Evolutionary conservation across 1,284 basidiomycete genomes (phyloP).

Genomic region (Cryptococcus jaspeensis): DNA sequence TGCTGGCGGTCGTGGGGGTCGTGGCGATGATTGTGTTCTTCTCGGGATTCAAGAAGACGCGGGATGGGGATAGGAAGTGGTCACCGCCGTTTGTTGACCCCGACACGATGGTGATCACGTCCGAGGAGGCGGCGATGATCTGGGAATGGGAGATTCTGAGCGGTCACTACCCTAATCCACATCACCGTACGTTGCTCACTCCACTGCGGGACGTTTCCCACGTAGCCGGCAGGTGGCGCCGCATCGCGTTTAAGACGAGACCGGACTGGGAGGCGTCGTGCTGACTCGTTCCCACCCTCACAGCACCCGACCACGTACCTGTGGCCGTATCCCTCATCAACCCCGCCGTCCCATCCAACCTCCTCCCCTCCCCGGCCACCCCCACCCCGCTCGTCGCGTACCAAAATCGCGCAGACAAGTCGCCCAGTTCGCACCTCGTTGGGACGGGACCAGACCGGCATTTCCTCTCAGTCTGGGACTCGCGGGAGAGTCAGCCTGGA

Average conservation of each 20-base stretch:
- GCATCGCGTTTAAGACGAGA: background rate
- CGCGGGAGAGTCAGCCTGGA: conserved; percentile 32
- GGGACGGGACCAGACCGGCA: conserved; percentile 72
- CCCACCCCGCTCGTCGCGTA: conserved; percentile 36
- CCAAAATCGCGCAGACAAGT: conserved; percentile 29
- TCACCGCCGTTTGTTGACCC: conserved; percentile 67
- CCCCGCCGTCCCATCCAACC: conserved; percentile 62
- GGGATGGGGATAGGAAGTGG: conserved; percentile 59
- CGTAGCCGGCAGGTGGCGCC: background rate
- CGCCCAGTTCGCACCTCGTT: conserved; percentile 41
- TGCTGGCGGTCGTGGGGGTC: conserved; percentile 54
- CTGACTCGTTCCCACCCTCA: conserved; percentile 9
- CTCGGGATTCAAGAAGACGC: conserved; percentile 59
- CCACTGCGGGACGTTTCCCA: background rate
- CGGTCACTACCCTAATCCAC: conserved; percentile 83
- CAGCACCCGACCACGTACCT: conserved; percentile 68
- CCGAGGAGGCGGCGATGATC: conserved; percentile 75
- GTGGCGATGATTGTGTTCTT: conserved; percentile 57
- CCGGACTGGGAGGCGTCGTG: background rate
- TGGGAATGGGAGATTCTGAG: conserved; percentile 91
- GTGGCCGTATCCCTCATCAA: conserved; percentile 63
- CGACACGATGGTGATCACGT: conserved; percentile 71
- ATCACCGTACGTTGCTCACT: conserved; percentile 60
- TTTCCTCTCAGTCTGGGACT: conserved; percentile 68
- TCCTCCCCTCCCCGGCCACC: conserved; percentile 42